A percentile compares a stretch with the other conserved stretches of the same genome.
These are phyloP conservation scores for Zygoascus biomembranicola DNA, from an alignment of 805 yeast genomes.

Conservation along the genomic window DNA sequence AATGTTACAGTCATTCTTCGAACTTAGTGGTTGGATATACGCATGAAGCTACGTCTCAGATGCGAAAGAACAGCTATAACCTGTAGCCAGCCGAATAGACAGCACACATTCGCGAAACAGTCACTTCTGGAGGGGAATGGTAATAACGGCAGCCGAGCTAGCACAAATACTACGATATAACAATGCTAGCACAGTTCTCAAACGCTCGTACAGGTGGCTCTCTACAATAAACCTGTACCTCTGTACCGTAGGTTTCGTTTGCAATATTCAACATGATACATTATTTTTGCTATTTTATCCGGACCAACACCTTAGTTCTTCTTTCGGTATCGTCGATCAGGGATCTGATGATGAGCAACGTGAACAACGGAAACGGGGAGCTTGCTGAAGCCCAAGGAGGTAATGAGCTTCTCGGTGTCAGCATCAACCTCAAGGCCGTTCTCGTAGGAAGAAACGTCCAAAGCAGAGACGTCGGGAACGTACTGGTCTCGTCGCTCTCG, in stretches of 20 bases:
- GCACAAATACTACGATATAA: no score
- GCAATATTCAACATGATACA: background rate
- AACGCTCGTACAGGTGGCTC: no score
- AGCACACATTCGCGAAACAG: no score
- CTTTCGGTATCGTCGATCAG: conserved; percentile 85
- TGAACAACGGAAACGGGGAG: conserved; percentile 78
- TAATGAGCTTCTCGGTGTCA: conserved; percentile 92
- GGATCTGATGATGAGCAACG: conserved; percentile 66
- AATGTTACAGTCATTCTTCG: no score
- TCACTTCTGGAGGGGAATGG: no score
- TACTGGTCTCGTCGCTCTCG: conserved; percentile 99
- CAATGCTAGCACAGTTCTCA: no score
- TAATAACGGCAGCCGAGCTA: no score
- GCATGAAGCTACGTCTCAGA: no score
- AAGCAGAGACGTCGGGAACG: conserved; percentile 99
- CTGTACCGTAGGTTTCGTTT: background rate
- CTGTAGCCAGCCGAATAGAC: no score
- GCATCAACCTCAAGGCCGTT: conserved; percentile 94
- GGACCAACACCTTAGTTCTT: conserved; percentile 48
- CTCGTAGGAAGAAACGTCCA: conserved; percentile 93
- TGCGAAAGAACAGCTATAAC: no score
- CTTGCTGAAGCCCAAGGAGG: conserved; percentile 68
- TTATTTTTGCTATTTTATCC: background rate
- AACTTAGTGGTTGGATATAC: no score
- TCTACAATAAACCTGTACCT: no score